Conservation (phyloP, 2,329 filamentous ascomycete species). For the Pyrenophora tritici-repentis region DNA sequence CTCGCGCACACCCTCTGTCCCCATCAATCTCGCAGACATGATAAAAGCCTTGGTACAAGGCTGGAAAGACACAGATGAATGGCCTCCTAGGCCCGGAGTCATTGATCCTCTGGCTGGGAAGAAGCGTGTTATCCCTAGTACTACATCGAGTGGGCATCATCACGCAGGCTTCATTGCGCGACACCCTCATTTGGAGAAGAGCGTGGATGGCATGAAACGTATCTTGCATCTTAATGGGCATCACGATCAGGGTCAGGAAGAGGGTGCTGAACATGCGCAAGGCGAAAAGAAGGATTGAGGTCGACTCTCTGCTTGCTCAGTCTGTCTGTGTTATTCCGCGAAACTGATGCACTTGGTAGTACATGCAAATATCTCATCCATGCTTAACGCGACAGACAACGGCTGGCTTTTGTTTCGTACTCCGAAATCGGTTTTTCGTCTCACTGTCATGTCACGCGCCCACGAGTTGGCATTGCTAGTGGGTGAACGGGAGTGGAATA, state of each 20-base stretch:
- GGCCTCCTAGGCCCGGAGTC: conserved; percentile 71
- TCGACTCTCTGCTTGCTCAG: neutral
- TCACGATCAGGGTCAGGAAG: conserved; percentile 10
- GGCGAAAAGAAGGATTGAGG: conserved; percentile 17
- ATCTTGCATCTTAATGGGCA: conserved; percentile 47
- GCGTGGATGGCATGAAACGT: conserved; percentile 52
- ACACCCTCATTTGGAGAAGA: conserved; percentile 50
- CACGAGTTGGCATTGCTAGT: too few species aligned
- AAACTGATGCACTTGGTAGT: neutral
- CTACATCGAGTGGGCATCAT: conserved; percentile 20
- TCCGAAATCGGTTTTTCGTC: neutral
- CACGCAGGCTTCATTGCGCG: conserved; percentile 41
- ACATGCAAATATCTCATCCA: neutral
- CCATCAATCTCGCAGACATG: conserved; percentile 84
- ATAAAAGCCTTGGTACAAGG: conserved; percentile 80
- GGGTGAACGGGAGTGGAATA: too few species aligned
- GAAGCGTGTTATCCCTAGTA: conserved; percentile 33
- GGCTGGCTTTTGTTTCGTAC: neutral
- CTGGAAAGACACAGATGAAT: conserved; percentile 92
- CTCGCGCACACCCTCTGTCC: conserved; percentile 79
- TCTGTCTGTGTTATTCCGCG: conserved; percentile 2
- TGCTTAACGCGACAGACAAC: neutral
- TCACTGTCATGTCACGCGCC: too few species aligned
- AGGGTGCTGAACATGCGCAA: conserved; percentile 10
- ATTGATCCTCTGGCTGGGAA: conserved; percentile 53